These are phyloP conservation scores for Xylaria sp. DNA, from an alignment of 2,329 filamentous ascomycete species.

Conservation along the genomic window DNA sequence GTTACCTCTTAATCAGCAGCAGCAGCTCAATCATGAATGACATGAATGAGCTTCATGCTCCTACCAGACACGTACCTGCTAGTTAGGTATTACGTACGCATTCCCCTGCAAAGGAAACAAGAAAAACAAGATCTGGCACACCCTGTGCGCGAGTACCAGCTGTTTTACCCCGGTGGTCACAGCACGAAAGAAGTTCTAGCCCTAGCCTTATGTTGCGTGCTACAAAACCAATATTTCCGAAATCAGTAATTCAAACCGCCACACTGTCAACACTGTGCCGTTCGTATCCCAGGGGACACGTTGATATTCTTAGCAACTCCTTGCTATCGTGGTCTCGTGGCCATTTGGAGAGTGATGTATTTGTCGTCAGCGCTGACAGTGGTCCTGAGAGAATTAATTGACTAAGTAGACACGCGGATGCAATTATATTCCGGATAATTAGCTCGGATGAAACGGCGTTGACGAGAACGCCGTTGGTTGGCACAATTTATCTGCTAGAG, in stretches of 20 bases:
- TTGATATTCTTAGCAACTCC: conserved; percentile 9
- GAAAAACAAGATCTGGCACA: not conserved
- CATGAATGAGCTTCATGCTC: not conserved
- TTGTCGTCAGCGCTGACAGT: conserved; percentile 26
- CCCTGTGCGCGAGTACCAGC: not conserved
- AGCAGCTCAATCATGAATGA: not conserved
- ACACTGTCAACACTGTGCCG: conserved; percentile 2
- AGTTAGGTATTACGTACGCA: not conserved
- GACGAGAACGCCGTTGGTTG: not conserved
- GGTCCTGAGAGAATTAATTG: conserved; percentile 1
- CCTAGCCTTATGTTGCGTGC: conserved; percentile 18
- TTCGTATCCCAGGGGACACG: conserved; percentile 23
- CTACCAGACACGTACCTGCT: no score
- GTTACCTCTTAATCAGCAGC: not conserved
- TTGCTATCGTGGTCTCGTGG: not conserved
- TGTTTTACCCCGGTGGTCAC: not conserved
- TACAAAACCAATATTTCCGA: conserved; percentile 23
- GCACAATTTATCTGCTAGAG: conserved; percentile 23
- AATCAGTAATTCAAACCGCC: conserved; percentile 20
- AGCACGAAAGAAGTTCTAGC: conserved; percentile 3
- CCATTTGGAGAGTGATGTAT: not conserved
- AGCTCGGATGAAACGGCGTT: conserved; percentile 20
- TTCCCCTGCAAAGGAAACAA: not conserved
- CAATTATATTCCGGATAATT: conserved; percentile 23
- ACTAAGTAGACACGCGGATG: not conserved